Evolutionary conservation across 2,329 filamentous ascomycete genomes (phyloP), one percentile per base, ranked within the genome.

Genomic region (Lizonia empirigonia): DNA sequence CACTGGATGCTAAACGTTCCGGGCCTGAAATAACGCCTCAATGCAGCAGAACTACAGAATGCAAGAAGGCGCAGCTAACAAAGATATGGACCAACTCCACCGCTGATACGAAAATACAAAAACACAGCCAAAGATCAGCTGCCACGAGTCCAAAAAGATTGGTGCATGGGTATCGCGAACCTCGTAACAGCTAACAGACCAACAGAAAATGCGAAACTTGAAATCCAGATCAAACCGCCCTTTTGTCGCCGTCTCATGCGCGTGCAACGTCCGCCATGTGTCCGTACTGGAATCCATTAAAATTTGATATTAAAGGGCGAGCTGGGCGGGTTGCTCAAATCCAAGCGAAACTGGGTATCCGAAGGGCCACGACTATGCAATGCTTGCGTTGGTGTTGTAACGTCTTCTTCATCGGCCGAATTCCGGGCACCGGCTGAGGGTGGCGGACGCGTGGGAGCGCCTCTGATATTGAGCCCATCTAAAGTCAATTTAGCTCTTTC

Each of bases 241-340:
- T 56, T 59, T 56, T 55, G 48, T 62, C 62, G 50, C 62, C 57
- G 54, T 44, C 48, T 58, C 58, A 60, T 55, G 53, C 55, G 60
- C 55, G 59, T 57, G 40, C 58, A 44, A 39, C 45, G 10, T 38
- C 45, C 35, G 49, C 41, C 48, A 41, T 40, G 41, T 24, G 35
- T 48, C 45, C 29, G 9, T 53, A 29, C 26, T n/a, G n/a, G n/a
- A n/a, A 34, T 57, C 54, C 38, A 56, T 63, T 67, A 71, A 46
- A 73, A 73, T 38, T 72, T 71, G 50, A 73, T 68, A 49, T 70
- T 68, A 56, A 73, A 73, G 30, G 70, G 70, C 15, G 70, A 73
- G 53, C 64, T 68, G 34, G 70, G 70, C 30, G 67, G 68, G 44
- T 72, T 69, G 50, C 53, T 68, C 47, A 72, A 51, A 32, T 71